Evolutionary conservation across 306 rosid genomes (phyloP).

Genomic region (Ammopiptanthus mongolicus): DNA sequence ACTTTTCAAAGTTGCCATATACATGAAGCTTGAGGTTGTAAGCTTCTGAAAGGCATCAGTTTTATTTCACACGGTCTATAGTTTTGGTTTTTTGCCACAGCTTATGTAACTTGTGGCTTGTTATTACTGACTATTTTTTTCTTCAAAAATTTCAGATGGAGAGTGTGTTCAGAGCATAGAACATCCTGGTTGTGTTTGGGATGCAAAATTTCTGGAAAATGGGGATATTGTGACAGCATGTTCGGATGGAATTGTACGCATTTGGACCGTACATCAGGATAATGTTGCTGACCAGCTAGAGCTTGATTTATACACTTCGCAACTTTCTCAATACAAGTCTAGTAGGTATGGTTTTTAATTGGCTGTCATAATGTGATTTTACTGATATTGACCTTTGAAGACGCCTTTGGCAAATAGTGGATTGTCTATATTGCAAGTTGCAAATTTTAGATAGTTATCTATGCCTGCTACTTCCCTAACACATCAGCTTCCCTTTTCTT

Average conservation of each 20-base stretch:
- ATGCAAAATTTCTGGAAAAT: slow-evolving; percentile 86
- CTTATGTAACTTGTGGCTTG: slow-evolving; percentile 3
- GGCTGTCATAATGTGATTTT: slow-evolving; percentile 11
- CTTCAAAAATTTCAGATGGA: slow-evolving; percentile 57
- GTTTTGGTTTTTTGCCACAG: not conserved
- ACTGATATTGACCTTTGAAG: not conserved
- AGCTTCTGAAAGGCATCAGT: not conserved
- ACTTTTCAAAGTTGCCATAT: not conserved
- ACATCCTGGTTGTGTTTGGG: slow-evolving; percentile 99
- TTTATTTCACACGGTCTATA: not conserved
- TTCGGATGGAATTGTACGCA: slow-evolving; percentile 81
- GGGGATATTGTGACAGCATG: slow-evolving; percentile 96
- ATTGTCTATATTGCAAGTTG: not conserved
- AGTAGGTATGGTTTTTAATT: slow-evolving; percentile 55
- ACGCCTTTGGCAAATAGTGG: not conserved
- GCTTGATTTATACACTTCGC: slow-evolving; percentile 60
- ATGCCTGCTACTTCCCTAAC: not conserved
- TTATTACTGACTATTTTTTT: not conserved
- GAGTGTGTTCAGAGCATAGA: slow-evolving; percentile 89
- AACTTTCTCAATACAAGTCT: slow-evolving; percentile 66
- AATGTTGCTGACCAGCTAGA: slow-evolving; percentile 65
- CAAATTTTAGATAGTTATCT: not conserved
- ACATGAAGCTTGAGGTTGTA: not conserved
- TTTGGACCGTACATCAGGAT: slow-evolving; percentile 70
- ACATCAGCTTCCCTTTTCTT: slow-evolving; percentile 12